A percentile compares a stretch with the other conserved stretches of the same genome.
These are phyloP conservation scores for Mucor plumbeus DNA, from an alignment of 371 early-diverging fungal species.

Conservation along the genomic window DNA sequence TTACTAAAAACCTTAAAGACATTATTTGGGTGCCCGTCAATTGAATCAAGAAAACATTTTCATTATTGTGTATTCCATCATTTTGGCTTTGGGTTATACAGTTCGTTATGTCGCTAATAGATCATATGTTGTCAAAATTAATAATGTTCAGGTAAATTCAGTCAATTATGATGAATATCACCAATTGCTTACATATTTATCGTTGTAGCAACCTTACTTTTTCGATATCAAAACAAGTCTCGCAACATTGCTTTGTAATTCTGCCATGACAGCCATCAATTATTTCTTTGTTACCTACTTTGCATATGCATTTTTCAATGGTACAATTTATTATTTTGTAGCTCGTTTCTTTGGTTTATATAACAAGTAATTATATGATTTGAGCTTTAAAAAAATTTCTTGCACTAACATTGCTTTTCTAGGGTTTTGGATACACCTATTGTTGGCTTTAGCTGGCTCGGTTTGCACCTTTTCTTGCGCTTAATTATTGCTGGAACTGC, in stretches of 20 bases:
- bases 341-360: conserved; percentile 37
- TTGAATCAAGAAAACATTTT: conserved; percentile 50
- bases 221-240: conserved; percentile 38
- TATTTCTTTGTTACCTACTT: conserved; percentile 32
- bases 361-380: conserved; percentile 22
- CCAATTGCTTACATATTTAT: background rate
- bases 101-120: conserved; percentile 33
- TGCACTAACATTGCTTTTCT: conserved; percentile 12
- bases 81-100: conserved; percentile 42
- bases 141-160: conserved; percentile 46
- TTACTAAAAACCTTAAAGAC: conserved; percentile 15
- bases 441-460: conserved; percentile 47
- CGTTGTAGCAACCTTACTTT: conserved; percentile 33
- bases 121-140: conserved; percentile 36
- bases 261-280: conserved; percentile 20
- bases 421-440: conserved; percentile 52
- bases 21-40: conserved; percentile 43
- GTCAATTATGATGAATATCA: background rate
- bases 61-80: conserved; percentile 40
- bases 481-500: conserved; percentile 45
- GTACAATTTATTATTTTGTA: conserved; percentile 34
- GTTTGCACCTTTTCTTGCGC: conserved; percentile 47
- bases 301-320: conserved; percentile 32
- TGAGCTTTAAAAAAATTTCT: background rate
- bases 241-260: conserved; percentile 23